phyloP scores from a whole-genome alignment of 805 yeast species.

The Saccharomycopsis sp. region DNA sequence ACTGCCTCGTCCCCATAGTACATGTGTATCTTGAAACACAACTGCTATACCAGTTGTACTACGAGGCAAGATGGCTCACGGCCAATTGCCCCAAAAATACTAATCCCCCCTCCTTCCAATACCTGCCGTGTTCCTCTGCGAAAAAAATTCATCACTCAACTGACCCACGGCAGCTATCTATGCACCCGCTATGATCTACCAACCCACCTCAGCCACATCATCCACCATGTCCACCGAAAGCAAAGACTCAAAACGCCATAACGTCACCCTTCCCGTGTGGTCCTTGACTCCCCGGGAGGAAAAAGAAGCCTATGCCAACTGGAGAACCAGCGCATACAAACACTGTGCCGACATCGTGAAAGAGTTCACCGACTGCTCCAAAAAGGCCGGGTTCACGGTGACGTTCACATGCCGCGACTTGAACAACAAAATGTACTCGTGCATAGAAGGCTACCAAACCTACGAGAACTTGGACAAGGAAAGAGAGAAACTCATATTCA shows the following conservation, averaged over 20 bases:
- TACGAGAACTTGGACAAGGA: conserved; percentile 63
- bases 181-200: no score
- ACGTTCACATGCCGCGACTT: conserved; percentile 59
- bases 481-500: conserved; percentile 54
- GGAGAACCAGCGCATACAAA: conserved; percentile 61
- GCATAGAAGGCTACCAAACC: conserved; percentile 55
- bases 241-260: conserved; percentile 22
- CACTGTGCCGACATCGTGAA: conserved; percentile 64
- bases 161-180: no score
- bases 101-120: no score
- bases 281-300: conserved; percentile 72
- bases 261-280: conserved; percentile 57
- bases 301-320: conserved; percentile 59
- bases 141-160: neutral
- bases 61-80: no score
- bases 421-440: conserved; percentile 51
- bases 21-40: no score
- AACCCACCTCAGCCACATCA: no score
- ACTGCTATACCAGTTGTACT: no score
- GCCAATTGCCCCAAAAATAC: neutral
- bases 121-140: neutral
- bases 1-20: no score
- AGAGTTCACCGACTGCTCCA: conserved; percentile 61
- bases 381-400: conserved; percentile 53
- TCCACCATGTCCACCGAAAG: neutral